Percentiles rank a stretch among this genome's conserved stretches.
These are phyloP conservation scores for Chrysosporium queenslandicum DNA, from an alignment of 2,329 filamentous ascomycete species.

Conservation along the genomic window DNA sequence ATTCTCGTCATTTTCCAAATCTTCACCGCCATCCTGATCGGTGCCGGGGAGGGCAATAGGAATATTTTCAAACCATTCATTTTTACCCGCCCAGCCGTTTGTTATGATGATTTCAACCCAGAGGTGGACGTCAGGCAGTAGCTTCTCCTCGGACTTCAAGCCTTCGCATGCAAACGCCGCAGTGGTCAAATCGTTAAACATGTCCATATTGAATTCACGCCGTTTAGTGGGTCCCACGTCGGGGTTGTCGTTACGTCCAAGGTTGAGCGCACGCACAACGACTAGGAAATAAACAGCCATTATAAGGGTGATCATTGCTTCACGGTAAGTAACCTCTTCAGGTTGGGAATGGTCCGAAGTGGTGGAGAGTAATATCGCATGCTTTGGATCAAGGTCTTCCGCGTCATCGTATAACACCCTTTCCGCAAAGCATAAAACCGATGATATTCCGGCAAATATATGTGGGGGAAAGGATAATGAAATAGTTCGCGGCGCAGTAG, in stretches of 20 bases:
- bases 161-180: slow-evolving; percentile 30
- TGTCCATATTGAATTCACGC: not conserved
- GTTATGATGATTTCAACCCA: slow-evolving; percentile 50
- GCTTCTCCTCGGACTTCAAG: slow-evolving; percentile 24
- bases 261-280: slow-evolving; percentile 28
- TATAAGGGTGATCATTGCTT: slow-evolving; percentile 31
- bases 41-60: slow-evolving; percentile 23
- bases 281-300: slow-evolving; percentile 39
- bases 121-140: slow-evolving; percentile 46
- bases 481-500: slow-evolving; percentile 31
- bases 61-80: slow-evolving; percentile 59
- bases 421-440: slow-evolving; percentile 42
- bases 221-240: not conserved
- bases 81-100: slow-evolving; percentile 44
- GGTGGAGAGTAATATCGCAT: slow-evolving; percentile 30
- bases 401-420: slow-evolving; percentile 39
- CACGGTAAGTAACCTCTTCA: slow-evolving; percentile 37
- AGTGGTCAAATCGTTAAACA: slow-evolving; percentile 31
- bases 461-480: slow-evolving; percentile 54
- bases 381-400: slow-evolving; percentile 35
- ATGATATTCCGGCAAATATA: slow-evolving; percentile 61
- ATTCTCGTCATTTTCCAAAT: slow-evolving; percentile 14
- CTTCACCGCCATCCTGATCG: slow-evolving; percentile 7
- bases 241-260: not conserved
- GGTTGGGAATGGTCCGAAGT: slow-evolving; percentile 35